Evolutionary conservation across 1,139 yeast species (phyloP).

Genomic region (Debaryomyces udenii): DNA sequence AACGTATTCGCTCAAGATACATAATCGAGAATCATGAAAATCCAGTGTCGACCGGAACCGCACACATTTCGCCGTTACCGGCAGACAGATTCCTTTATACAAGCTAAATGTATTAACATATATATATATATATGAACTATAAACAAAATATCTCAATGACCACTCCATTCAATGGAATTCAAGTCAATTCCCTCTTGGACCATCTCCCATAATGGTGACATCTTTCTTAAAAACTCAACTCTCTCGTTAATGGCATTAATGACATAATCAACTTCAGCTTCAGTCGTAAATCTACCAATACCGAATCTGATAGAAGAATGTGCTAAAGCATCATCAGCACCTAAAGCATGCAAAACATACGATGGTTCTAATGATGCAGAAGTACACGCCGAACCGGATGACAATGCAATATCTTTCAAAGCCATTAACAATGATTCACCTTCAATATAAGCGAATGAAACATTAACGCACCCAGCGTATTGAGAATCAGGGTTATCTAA

Average conservation of each 20-base stretch:
- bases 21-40: no score
- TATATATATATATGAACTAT: constrained; percentile 5
- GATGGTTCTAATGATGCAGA: constrained; percentile 98
- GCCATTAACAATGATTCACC: constrained; percentile 99
- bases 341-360: constrained; percentile 92
- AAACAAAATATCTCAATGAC: constrained; percentile 57
- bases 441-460: constrained; percentile 95
- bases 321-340: constrained; percentile 97
- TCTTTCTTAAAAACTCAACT: constrained; percentile 87
- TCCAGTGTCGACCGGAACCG: constrained; percentile 1
- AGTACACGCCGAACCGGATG: constrained; percentile 99
- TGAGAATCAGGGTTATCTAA: constrained; percentile 51
- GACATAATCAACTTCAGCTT: constrained; percentile 92
- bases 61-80: constrained; percentile 11
- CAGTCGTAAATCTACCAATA: constrained; percentile 95
- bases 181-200: constrained; percentile 97
- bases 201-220: constrained; percentile 99
- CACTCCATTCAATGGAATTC: constrained; percentile 95
- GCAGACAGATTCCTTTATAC: not conserved
- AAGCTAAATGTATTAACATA: constrained; percentile 1
- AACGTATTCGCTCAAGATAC: no score
- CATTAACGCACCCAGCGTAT: constrained; percentile 93
- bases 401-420: constrained; percentile 90
- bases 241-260: constrained; percentile 84
- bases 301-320: constrained; percentile 98